These are phyloP conservation scores for Cryptococcus jaspeensis DNA, from an alignment of 1,284 basidiomycete genomes.

Conservation along the genomic window DNA sequence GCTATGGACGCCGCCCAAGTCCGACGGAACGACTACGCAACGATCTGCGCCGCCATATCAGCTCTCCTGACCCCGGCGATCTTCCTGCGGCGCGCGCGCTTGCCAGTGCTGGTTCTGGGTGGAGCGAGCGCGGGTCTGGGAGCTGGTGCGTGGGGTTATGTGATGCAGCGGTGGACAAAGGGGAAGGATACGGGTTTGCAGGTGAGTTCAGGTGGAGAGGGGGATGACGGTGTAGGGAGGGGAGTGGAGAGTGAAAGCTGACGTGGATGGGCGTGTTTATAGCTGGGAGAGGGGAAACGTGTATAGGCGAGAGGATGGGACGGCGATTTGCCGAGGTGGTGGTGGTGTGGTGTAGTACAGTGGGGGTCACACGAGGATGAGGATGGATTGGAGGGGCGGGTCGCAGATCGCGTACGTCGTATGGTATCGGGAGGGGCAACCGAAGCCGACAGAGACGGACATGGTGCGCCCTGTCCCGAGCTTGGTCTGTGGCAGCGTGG, in stretches of 20 bases:
- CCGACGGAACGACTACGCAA: slow-evolving; percentile 46
- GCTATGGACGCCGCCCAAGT: slow-evolving; percentile 34
- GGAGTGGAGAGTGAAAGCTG: background rate
- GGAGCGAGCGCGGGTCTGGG: slow-evolving; percentile 47
- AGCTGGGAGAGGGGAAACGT: slow-evolving; percentile 8
- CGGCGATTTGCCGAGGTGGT: too few species aligned
- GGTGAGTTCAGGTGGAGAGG: slow-evolving; percentile 25
- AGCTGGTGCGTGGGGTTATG: slow-evolving; percentile 38
- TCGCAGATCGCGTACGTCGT: too few species aligned
- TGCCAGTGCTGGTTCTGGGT: slow-evolving; percentile 36
- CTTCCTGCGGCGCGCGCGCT: slow-evolving; percentile 42
- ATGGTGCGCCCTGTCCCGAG: too few species aligned
- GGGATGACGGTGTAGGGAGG: background rate
- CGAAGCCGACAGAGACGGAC: too few species aligned
- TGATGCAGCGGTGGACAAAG: slow-evolving; percentile 31
- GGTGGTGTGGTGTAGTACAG: too few species aligned
- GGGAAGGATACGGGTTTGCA: slow-evolving; percentile 39
- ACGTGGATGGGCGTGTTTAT: background rate
- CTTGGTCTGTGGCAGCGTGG: too few species aligned
- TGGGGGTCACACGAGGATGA: too few species aligned
- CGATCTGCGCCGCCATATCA: slow-evolving; percentile 45
- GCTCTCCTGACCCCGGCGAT: slow-evolving; percentile 43
- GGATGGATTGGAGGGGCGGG: too few species aligned
- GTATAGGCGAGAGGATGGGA: slow-evolving; percentile 1
- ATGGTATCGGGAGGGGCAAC: too few species aligned